phyloP scores from a whole-genome alignment of 2,329 filamentous ascomycete species.

The Coniella lustricola region DNA sequence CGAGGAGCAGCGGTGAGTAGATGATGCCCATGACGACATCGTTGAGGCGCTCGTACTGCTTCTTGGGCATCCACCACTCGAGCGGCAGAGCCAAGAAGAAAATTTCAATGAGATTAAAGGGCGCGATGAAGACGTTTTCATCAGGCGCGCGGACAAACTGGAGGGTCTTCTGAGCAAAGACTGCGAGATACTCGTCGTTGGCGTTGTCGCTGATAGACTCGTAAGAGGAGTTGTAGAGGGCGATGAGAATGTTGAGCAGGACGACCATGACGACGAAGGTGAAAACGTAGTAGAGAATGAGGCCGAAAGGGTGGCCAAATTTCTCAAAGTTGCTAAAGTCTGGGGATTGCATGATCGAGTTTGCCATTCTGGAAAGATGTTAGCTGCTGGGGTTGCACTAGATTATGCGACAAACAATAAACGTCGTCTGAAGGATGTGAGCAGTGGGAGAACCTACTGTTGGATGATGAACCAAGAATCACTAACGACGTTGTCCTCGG shows the following conservation, averaged over 20 bases:
- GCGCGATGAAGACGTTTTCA: constrained; percentile 96
- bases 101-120: constrained; percentile 90
- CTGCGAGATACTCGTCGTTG: constrained; percentile 88
- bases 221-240: constrained; percentile 93
- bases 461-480: constrained; percentile 70
- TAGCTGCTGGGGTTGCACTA: too few species aligned
- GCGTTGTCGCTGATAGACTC: constrained; percentile 91
- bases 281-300: constrained; percentile 95
- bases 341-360: constrained; percentile 84
- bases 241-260: constrained; percentile 91
- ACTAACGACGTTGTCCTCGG: constrained; percentile 61
- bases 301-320: constrained; percentile 87
- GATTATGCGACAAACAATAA: too few species aligned
- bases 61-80: constrained; percentile 89
- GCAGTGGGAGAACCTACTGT: constrained; percentile 31
- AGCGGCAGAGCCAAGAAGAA: constrained; percentile 70
- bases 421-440: too few species aligned
- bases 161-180: constrained; percentile 91
- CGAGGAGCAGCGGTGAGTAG: constrained; percentile 75
- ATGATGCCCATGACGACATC: constrained; percentile 80
- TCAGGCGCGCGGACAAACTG: constrained; percentile 95
- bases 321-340: constrained; percentile 84
- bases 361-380: constrained; percentile 59
- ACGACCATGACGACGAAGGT: constrained; percentile 94
- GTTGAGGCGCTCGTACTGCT: constrained; percentile 72